A percentile compares a stretch with the other conserved stretches of the same genome.
These are phyloP conservation scores for Candida labiduridarum DNA, from an alignment of 1,139 yeast species.

Conservation along the genomic window DNA sequence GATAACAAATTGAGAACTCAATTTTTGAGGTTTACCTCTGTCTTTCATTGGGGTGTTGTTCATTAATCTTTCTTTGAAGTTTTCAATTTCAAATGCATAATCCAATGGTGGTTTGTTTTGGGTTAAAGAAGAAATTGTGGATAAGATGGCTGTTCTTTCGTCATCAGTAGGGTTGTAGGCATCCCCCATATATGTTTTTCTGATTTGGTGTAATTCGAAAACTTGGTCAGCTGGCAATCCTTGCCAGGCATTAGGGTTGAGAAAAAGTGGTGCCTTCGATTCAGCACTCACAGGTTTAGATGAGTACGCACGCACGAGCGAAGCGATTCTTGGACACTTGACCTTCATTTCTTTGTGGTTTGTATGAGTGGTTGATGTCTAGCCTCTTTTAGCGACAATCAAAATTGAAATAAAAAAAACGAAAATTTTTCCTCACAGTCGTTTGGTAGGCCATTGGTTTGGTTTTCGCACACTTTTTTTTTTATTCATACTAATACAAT, in stretches of 20 bases:
- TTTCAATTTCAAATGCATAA: conserved; percentile 48
- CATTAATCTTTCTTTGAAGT: conserved; percentile 48
- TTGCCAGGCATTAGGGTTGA: conserved; percentile 69
- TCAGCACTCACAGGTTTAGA: background rate
- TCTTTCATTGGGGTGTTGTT: conserved; percentile 44
- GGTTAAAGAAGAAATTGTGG: conserved; percentile 41
- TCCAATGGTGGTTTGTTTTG: conserved; percentile 39
- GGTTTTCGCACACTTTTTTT: too few relatives aligned
- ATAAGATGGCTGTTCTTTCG: conserved; percentile 49
- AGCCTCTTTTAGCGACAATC: background rate
- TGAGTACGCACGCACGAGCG: background rate
- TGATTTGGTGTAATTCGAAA: conserved; percentile 58
- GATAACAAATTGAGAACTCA: conserved; percentile 42
- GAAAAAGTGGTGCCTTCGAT: conserved; percentile 31
- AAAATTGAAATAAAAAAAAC: background rate
- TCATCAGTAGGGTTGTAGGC: conserved; percentile 56
- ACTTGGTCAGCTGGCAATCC: conserved; percentile 67
- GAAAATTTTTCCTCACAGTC: background rate
- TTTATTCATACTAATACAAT: too few relatives aligned
- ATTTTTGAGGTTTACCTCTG: conserved; percentile 45
- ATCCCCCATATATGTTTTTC: conserved; percentile 59
- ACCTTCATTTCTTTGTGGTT: background rate
- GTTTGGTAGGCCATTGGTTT: too few relatives aligned
- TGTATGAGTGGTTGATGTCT: background rate
- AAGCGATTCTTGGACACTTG: background rate